phyloP scores from a whole-genome alignment of 768 basidiomycete species.

The Lentinula lateritia region DNA sequence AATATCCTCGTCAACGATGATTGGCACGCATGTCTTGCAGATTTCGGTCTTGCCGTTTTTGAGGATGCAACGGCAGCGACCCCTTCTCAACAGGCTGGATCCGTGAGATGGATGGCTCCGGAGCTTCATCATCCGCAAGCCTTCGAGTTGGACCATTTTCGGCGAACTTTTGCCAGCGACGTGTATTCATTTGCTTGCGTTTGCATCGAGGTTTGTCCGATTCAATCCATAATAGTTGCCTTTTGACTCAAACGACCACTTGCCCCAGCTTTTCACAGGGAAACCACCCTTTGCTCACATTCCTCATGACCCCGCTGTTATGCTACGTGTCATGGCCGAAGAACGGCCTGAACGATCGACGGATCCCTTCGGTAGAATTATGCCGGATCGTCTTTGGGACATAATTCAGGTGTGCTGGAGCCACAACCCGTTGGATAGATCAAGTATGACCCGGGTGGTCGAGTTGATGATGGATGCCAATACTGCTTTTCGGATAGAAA shows the following conservation, averaged over 20 bases:
- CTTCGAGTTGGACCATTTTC: conserved; percentile 16
- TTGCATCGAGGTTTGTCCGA: conserved; percentile 21
- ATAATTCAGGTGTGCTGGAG: conserved; percentile 7
- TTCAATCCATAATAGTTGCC: not conserved
- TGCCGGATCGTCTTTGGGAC: conserved; percentile 8
- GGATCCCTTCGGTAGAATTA: not conserved
- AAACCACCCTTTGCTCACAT: conserved; percentile 16
- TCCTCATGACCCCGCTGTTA: conserved; percentile 13
- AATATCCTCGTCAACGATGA: conserved; percentile 27
- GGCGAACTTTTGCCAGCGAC: conserved; percentile 23
- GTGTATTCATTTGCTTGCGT: conserved; percentile 29
- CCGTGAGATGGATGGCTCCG: conserved; percentile 30
- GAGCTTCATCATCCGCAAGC: conserved; percentile 26
- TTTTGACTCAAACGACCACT: not conserved
- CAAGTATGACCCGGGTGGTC: conserved; percentile 3
- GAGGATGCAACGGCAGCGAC: conserved; percentile 20
- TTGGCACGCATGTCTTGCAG: conserved; percentile 26
- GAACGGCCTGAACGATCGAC: conserved; percentile 14
- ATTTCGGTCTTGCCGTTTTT: conserved; percentile 27
- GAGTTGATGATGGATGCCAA: conserved; percentile 2
- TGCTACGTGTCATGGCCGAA: conserved; percentile 15
- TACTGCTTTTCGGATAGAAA: not conserved
- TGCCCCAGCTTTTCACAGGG: conserved; percentile 13
- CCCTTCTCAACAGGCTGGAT: conserved; percentile 20
- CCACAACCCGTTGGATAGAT: conserved; percentile 1